A percentile compares a stretch with the other conserved stretches of the same genome.
These are phyloP conservation scores for Xylaria scruposa DNA, from an alignment of 495 filamentous ascomycete species.

Conservation along the genomic window DNA sequence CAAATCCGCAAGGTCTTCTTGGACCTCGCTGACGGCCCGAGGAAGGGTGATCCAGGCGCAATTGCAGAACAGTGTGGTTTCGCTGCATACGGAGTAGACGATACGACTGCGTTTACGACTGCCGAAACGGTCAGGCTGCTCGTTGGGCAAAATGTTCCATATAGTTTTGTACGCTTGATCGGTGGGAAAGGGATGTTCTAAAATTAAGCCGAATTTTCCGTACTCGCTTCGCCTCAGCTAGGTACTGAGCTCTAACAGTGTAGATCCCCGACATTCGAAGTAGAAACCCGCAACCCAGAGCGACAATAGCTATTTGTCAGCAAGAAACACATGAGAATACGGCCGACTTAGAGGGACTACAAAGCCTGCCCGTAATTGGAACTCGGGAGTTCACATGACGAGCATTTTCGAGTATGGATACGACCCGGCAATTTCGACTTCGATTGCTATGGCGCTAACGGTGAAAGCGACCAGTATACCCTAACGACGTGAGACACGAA, in stretches of 20 bases:
- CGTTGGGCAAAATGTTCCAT: conserved; percentile 84
- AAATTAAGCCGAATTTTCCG: conserved; percentile 1
- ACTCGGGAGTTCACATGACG: not conserved
- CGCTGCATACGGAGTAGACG: conserved; percentile 78
- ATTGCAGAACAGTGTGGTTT: conserved; percentile 75
- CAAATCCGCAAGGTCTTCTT: conserved; percentile 78
- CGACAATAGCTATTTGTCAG: too few relatives aligned
- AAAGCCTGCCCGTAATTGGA: not conserved
- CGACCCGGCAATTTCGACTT: not conserved
- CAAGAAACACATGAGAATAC: not conserved
- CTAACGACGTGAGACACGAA: not conserved
- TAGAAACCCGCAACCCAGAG: too few relatives aligned
- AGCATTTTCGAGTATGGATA: not conserved
- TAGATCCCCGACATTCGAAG: not conserved
- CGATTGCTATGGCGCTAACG: not conserved
- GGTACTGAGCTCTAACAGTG: not conserved
- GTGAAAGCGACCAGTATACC: not conserved
- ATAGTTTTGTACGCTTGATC: conserved; percentile 83
- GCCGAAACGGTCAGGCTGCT: conserved; percentile 78
- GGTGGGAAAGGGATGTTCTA: conserved; percentile 73
- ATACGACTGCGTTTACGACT: conserved; percentile 81
- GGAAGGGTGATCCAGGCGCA: conserved; percentile 70
- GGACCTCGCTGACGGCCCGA: conserved; percentile 73
- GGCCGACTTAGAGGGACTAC: not conserved
- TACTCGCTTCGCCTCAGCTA: not conserved